Conservation (phyloP, 1,284 basidiomycete genomes). For the Stygiomarasmius scandens region DNA sequence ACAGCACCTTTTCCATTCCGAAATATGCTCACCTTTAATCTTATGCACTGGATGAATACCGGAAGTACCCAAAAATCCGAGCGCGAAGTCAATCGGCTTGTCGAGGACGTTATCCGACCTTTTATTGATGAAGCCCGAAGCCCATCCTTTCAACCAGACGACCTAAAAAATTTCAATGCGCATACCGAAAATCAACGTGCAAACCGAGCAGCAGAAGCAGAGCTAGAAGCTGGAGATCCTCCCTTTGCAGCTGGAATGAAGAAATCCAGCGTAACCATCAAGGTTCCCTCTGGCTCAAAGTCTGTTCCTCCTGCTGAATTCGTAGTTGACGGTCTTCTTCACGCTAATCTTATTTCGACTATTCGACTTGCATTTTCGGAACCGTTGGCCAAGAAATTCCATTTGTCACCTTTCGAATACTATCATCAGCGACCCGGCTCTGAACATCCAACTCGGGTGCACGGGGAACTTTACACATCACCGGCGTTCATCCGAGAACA, state of each 20-base stretch:
- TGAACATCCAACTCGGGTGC: background rate
- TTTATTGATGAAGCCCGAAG: background rate
- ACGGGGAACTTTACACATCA: slow-evolving; percentile 8
- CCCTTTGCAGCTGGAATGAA: background rate
- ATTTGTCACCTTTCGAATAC: slow-evolving; percentile 33
- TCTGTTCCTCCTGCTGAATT: background rate
- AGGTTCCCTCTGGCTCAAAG: background rate
- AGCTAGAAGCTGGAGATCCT: no score
- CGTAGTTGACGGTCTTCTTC: background rate
- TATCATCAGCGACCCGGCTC: background rate
- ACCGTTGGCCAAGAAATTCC: slow-evolving; percentile 25
- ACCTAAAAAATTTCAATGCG: background rate
- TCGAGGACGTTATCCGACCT: slow-evolving; percentile 13
- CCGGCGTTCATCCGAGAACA: slow-evolving; percentile 3
- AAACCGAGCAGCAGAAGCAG: background rate
- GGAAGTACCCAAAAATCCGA: slow-evolving; percentile 21
- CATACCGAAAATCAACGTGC: background rate
- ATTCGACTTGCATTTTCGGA: slow-evolving; percentile 9
- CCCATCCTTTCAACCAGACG: background rate
- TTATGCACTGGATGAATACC: slow-evolving; percentile 25
- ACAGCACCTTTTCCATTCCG: background rate
- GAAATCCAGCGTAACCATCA: background rate
- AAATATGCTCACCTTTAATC: slow-evolving; percentile 19
- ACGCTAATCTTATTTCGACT: background rate
- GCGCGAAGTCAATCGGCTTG: slow-evolving; percentile 18